Conservation (phyloP, 2,329 filamentous ascomycete genomes). For the Aspergillus melleus region DNA sequence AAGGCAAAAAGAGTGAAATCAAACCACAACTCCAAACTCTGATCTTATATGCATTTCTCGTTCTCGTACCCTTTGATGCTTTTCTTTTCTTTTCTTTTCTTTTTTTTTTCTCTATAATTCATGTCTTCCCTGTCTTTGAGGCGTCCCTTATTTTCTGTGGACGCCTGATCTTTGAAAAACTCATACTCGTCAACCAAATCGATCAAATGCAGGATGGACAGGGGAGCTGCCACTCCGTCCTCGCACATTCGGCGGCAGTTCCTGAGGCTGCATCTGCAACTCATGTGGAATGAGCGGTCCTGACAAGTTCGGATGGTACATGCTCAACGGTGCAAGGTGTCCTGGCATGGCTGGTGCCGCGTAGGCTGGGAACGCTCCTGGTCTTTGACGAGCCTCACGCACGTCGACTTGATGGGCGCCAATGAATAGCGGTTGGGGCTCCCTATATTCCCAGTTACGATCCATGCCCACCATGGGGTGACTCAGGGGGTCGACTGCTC, state of each 20-base stretch:
- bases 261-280: constrained; percentile 18
- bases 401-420: constrained; percentile 34
- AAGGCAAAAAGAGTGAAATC: background rate
- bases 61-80: background rate
- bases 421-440: constrained; percentile 20
- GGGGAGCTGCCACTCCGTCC: constrained; percentile 37
- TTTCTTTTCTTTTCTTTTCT: background rate
- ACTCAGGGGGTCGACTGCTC: constrained; percentile 23
- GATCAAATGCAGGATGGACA: constrained; percentile 23
- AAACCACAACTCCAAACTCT: background rate
- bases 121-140: background rate
- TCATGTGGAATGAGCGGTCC: constrained; percentile 30
- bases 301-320: constrained; percentile 31
- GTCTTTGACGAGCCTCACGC: constrained; percentile 27
- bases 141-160: background rate
- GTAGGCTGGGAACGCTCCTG: constrained; percentile 20
- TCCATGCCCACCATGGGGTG: constrained; percentile 15
- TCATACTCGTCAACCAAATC: background rate
- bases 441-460: constrained; percentile 16
- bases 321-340: constrained; percentile 16
- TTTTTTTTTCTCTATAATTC: background rate
- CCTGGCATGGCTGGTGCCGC: constrained; percentile 10
- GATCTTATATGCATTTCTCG: background rate
- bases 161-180: background rate
- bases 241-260: constrained; percentile 19